Evolutionary conservation across 768 basidiomycete genomes (phyloP), one percentile per base, ranked within the genome.

Genomic region (Leccinum variicolor): DNA sequence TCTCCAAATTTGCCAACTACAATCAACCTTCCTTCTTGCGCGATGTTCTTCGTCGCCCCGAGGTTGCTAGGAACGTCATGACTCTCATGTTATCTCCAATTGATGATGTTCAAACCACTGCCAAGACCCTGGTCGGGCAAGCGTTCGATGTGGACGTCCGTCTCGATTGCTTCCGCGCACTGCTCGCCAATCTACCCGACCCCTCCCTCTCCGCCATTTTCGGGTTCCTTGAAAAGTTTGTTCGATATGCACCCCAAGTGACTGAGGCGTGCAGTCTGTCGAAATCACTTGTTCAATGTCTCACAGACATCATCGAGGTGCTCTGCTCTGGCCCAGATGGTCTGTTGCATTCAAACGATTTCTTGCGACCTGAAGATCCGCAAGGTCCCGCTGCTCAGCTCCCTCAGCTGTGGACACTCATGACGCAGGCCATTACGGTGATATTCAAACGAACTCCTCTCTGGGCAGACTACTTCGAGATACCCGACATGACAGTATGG

Each of bases 141-240:
- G 89, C 93, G 0, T 95, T 90, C 64, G 90, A 96, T 62, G 90
- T 86, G n/a, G 92, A 95, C 65, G 86, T 84, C 26, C 89, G 97
- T 46, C 79, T 84, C 39, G 95, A 97, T 61, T 95, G 92, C 68
- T 89, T 97, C 67, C 85, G 90, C 8, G 85, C 83, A 14, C 75
- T 98, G 21, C 77, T 98, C 3, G 77, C 81, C 62, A 82, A 88
- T 53, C 77, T 82, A 53, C 83, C 93, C 0, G 79, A 81, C 36
- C 78, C 80, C 29, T 79, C 90, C 0, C 76, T 98, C 23, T 79
- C 84, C 15, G 94, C 90, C 7, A 76, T 97, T 28, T 78, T 82
- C 51, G 75, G 76, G n/a, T 87, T 86, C 65, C 79, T 98, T 10
- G 72, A 76, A 25, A 80, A 73, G 2, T 98, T 94, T 74, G 77